phyloP scores from a whole-genome alignment of 2,329 filamentous ascomycete genomes.

The Aspergillus luchuensis region DNA sequence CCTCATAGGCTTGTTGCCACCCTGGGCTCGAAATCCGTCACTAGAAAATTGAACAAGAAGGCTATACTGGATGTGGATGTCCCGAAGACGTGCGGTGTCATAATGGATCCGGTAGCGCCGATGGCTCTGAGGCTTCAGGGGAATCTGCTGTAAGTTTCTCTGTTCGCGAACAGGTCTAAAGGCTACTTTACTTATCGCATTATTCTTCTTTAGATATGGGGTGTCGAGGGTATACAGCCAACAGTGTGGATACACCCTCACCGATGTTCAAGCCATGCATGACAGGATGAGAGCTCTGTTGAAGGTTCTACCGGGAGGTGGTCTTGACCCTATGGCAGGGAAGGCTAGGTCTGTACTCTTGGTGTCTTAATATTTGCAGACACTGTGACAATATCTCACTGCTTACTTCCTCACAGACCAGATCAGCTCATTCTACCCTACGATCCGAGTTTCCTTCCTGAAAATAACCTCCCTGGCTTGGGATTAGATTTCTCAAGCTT shows the following conservation, averaged over 20 bases:
- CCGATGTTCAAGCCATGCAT: conserved; percentile 75
- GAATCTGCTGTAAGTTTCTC: conserved; percentile 68
- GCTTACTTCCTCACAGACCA: conserved; percentile 53
- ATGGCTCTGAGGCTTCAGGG: conserved; percentile 89
- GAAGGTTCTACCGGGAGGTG: conserved; percentile 58
- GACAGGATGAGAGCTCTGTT: conserved; percentile 71
- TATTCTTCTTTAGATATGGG: conserved; percentile 59
- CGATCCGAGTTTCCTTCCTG: conserved; percentile 77
- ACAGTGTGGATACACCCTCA: conserved; percentile 82
- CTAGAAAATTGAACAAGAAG: conserved; percentile 77
- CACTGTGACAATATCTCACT: background rate
- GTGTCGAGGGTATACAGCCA: conserved; percentile 82
- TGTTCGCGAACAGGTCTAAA: too few species aligned
- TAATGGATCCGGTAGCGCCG: conserved; percentile 79
- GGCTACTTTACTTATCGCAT: background rate
- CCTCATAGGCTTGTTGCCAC: conserved; percentile 81
- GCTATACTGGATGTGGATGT: conserved; percentile 88
- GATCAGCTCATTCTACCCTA: conserved; percentile 77
- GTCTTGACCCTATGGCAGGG: conserved; percentile 69
- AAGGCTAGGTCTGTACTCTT: conserved; percentile 65
- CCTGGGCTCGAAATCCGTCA: conserved; percentile 69
- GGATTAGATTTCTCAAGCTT: conserved; percentile 56
- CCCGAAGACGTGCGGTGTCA: conserved; percentile 82
- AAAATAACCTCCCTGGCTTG: conserved; percentile 62
- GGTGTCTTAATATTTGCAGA: fast-evolving